Percentiles rank a stretch among this genome's conserved stretches.
phyloP scores from a whole-genome alignment of 192 early-diverging fungal species.

The Kickxella alabastrina region DNA sequence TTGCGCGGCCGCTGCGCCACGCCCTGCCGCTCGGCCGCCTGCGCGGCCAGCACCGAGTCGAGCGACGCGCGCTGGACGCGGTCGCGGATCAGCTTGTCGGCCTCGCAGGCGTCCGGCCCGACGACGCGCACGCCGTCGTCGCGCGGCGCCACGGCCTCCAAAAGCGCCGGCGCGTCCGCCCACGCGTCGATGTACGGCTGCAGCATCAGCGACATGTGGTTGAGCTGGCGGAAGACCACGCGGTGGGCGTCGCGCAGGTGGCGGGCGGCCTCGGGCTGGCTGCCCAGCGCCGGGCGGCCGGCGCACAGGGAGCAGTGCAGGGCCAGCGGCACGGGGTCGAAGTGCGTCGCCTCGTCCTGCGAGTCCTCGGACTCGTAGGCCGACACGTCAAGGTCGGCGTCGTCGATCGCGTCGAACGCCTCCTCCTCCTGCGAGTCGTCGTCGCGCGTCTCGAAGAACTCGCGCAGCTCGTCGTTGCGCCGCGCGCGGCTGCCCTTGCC shows the following conservation, averaged over 20 bases:
- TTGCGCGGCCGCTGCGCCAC: constrained; percentile 67
- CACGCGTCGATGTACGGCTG: constrained; percentile 74
- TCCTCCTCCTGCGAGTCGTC: constrained; percentile 30
- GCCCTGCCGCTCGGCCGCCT: constrained; percentile 66
- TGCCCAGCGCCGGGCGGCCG: constrained; percentile 48
- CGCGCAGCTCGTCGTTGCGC: constrained; percentile 37
- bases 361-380: constrained; percentile 51
- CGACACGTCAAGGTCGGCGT: constrained; percentile 35
- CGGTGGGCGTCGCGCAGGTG: constrained; percentile 67
- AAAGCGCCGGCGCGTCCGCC: no score
- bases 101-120: constrained; percentile 4
- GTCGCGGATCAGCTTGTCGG: constrained; percentile 67
- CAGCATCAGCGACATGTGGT: constrained; percentile 73
- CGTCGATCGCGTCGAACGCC: constrained; percentile 38
- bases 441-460: constrained; percentile 41
- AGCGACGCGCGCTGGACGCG: constrained; percentile 68
- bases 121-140: constrained; percentile 8
- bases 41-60: constrained; percentile 66
- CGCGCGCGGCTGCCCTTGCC: constrained; percentile 39
- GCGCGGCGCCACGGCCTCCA: constrained; percentile 50
- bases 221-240: constrained; percentile 63
- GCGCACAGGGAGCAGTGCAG: constrained; percentile 67
- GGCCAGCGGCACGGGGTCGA: constrained; percentile 51
- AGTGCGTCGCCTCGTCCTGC: constrained; percentile 29
- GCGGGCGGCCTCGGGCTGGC: constrained; percentile 59